Base-by-base conservation (phyloP, 1,284 basidiomycete genomes). In the Cutaneotrichosporon cyanovorans region DNA sequence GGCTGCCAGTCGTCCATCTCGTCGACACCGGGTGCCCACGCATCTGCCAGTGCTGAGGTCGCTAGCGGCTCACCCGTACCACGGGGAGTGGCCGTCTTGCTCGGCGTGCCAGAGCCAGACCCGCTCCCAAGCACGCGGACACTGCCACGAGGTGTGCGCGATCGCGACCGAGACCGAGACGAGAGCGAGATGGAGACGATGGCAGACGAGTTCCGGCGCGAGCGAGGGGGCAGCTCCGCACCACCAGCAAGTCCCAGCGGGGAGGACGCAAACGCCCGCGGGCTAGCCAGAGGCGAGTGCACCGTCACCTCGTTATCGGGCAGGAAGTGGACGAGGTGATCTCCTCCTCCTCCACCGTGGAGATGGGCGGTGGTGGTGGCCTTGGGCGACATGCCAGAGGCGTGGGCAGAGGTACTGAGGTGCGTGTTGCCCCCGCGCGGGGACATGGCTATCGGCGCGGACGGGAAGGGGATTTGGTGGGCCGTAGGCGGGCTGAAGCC, bases 1-100 rank as follows among this genome's bases (percentile, higher is more conserved):
- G 65, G 67, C 43, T 61, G 56, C 65, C 64, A 66, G 37, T 65
- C 64, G 38, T 64, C 65, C 53, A 63, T 54, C 18, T 60, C 63
- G 18, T 65, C 62, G 11, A 56, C 52, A 5, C 40, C 40, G 2
- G 59, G 54, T 2, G 59, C 55, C 58, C 58, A 61, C 1, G 55
- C 40, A 2, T 58, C 58, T 11, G 46, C 55, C 54, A 61, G 60
- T 28, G 25, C 37, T n/a, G 23, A 20, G 14, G 21, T 20, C 1
- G 37, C 12, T 6, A 35, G 11, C 2, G 42, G 33, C n/a, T 45
- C 50, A 11, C 30, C 45, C 18, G 45, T 50, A 1, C 33, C 42
- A 6, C 28, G 23, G 8, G 63, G 63, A 0, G 63, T 65, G 4
- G 55, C 46, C 5, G 56, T 18, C 43, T 63, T 65, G 46, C 48